A percentile compares a stretch with the other conserved stretches of the same genome.
These are phyloP conservation scores for Colletotrichum sp. DNA, from an alignment of 2,329 filamentous ascomycete genomes.

Conservation along the genomic window DNA sequence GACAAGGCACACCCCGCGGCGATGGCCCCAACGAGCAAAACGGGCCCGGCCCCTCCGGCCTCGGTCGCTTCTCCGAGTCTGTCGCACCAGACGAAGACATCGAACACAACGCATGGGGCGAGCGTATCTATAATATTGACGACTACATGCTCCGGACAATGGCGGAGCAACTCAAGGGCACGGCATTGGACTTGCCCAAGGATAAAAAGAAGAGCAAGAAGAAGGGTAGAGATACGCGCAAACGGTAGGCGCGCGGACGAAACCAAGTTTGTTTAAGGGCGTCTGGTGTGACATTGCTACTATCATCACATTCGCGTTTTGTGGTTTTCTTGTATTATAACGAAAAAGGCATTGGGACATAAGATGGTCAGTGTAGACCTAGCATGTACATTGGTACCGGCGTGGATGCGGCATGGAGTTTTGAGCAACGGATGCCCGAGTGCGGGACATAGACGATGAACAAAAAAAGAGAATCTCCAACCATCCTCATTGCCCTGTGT, in stretches of 20 bases:
- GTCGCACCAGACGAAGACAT: slow-evolving; percentile 39
- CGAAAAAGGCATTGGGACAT: neutral
- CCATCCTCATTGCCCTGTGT: neutral
- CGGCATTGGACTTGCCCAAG: slow-evolving; percentile 65
- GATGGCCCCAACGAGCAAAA: slow-evolving; percentile 34
- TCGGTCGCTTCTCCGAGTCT: slow-evolving; percentile 42
- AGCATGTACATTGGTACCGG: slow-evolving; percentile 6
- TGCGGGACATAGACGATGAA: neutral
- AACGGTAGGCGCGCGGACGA: slow-evolving; percentile 37
- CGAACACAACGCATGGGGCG: slow-evolving; percentile 65
- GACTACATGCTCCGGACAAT: slow-evolving; percentile 77
- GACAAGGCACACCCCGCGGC: slow-evolving; percentile 55
- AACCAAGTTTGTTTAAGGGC: neutral
- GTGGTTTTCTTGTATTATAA: slow-evolving; percentile 3
- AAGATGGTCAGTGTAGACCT: slow-evolving; percentile 8
- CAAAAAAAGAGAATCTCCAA: neutral
- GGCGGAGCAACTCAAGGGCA: slow-evolving; percentile 63
- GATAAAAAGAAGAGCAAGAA: slow-evolving; percentile 68
- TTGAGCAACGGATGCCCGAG: neutral
- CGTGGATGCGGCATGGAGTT: slow-evolving; percentile 11
- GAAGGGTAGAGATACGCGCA: slow-evolving; percentile 61
- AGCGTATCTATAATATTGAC: slow-evolving; percentile 66
- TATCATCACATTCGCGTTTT: neutral
- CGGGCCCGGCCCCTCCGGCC: slow-evolving; percentile 34
- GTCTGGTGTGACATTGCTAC: neutral